Evolutionary conservation across 192 early-diverging fungal genomes (phyloP), one percentile per base, ranked within the genome.

Genomic region (Bifiguratus adelaidae): DNA sequence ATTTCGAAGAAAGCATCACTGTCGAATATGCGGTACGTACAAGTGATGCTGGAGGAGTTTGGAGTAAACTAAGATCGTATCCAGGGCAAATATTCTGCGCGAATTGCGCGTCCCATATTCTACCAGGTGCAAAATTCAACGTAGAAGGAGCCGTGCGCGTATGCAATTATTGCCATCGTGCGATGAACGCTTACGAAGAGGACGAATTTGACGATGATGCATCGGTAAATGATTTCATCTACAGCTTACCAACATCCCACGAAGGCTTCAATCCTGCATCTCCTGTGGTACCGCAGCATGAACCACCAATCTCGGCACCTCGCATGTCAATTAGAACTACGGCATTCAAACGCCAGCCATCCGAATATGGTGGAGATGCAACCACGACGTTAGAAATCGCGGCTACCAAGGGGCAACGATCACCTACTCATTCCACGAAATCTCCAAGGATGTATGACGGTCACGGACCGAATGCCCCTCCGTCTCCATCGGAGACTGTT

Each of bases 1-100:
- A 0, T 76, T 83, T 30, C 65, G 84, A 23, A 63, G 87, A 25
- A 79, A 70, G 33, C 87, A 90, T 51, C 87, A 90, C 46, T 90
- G 87, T 54, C 69, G 87, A 22, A 81, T 83, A 27, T 90, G 87
- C 68, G 86, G 85, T 77, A 60, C 52, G 62, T 55, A 6, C 34
- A 15, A 15, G 21, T 22, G 2, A 13, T 33, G 0, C 6, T 48
- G 16, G 8, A 1, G n/a, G 3, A 33, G 32, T 8, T 33, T 33
- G 32, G 32, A n/a, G 8, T 33, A n/a, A 33, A 11, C 9, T 30
- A 27, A 44, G 26, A 20, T 20, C 13, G 30, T 41, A 20, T 55
- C 16, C 25, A 70, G 77, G 75, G 13, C 83, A 83, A 38, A 87
- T 87, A 11, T 84, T 87, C 48, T 87, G 86, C 56, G 65, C 71